Base-by-base conservation (phyloP, 495 filamentous ascomycete species). In the Darksidea phi region DNA sequence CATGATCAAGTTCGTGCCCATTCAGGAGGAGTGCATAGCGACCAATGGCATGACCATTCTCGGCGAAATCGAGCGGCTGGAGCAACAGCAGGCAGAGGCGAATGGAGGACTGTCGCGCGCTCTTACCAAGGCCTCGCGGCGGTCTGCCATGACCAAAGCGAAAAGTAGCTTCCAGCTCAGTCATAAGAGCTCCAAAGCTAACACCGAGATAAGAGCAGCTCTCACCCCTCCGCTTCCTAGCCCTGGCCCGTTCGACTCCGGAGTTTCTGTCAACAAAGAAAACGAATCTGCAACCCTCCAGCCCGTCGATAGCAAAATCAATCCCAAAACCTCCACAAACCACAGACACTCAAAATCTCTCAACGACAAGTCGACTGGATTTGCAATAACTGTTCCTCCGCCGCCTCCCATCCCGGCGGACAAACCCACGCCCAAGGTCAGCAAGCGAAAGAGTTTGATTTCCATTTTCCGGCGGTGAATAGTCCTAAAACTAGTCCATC, bases 1-100 rank as follows among this genome's bases (percentile, higher is more conserved):
- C 0, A 74, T 89, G 17, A 70, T 96, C 36, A 80, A 86, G 38
- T 96, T 89, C 67, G 70, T 82, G n/a, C 75, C 86, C 5, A 80
- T 87, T 2, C 66, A 77, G 0, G 89, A 93, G 59, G 86, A 88
- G 41, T 83, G 88, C 54, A 58, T 91, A 28, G 89, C 88, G 0
- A 82, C 75, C n/a, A 82, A 84, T 48, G 86, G 88, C 12, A 81
- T 75, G 50, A 94, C 89, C 0, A 74, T 88, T 20, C 77, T 82
- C 38, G 82, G 81, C n/a, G 84, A 88, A 69, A 83, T 89, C 42
- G 79, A 88, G 42, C 80, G 83, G 34, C 61, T 86, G 26, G 81
- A 81, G 62, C 79, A 73, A 26, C 65, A 70, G 23, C 68, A 71
- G 15, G 70, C 60, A 1, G 75, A 77, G 28, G 72, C 75, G 4